Evolutionary conservation across 139 green algal genomes (phyloP), one percentile per base, ranked within the genome.

Genomic region (Picochlorum costavermella): DNA sequence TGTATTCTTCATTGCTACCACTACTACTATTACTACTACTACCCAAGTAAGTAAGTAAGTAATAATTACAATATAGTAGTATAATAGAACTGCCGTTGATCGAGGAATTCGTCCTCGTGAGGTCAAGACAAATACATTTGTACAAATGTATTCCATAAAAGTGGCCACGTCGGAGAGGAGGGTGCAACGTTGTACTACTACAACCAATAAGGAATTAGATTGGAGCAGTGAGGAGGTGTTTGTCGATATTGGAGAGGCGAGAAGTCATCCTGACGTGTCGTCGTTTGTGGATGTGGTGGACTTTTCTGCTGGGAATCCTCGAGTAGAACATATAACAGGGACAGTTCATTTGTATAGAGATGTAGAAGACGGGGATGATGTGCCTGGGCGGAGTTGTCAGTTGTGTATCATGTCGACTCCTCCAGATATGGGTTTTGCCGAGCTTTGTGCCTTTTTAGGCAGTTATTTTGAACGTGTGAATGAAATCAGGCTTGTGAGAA

Each of bases 391-490:
- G 17, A 77, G 65, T 46, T 48, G 69, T 17, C 74, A 72, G 33
- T 62, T 95, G 26, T 94, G 86, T 56, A 86, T 90, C 55, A 73
- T 97, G 57, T 84, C 87, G 1, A 76, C 97, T 10, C 92, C 92
- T 0, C 60, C 75, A 1, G 83, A 95, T 74, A 89, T 98, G 78
- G 81, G 84, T 2, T 82, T 96, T 17, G 75, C 86, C 3, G 87
- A 97, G 40, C 92, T 97, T 60, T 96, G 88, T 64, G 77, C 80
- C 25, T 97, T 97, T 65, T 75, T 88, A 12, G 88, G 87, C 0
- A 80, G 72, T 2, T 88, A 92, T 76, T 76, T 96, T 36, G 55
- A 66, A 14, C 51, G 78, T 8, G 64, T 88, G 13, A 50, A 37
- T 50, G 65, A 83, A 33, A 83, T 96, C 74, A 78, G 89, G 2